These are phyloP conservation scores for Aspergillus phoenicis DNA, from an alignment of 2,329 filamentous ascomycete genomes.

Conservation along the genomic window DNA sequence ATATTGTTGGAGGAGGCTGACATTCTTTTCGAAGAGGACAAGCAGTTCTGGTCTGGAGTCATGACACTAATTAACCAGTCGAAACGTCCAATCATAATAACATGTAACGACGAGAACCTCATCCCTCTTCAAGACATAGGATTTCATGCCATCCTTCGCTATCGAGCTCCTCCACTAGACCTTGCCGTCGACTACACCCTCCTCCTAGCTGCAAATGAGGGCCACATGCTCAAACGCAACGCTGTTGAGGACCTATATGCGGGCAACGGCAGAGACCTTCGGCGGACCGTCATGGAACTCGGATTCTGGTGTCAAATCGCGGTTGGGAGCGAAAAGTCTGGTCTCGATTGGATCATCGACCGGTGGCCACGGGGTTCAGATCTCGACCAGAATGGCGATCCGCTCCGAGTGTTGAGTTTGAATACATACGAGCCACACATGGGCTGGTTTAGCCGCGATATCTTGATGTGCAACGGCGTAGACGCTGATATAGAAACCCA, in stretches of 20 bases:
- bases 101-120: slow-evolving; percentile 88
- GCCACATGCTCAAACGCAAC: slow-evolving; percentile 71
- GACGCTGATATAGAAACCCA: slow-evolving; percentile 64
- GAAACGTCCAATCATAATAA: slow-evolving; percentile 90
- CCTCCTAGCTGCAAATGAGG: slow-evolving; percentile 82
- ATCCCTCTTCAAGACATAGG: slow-evolving; percentile 73
- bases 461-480: slow-evolving; percentile 43
- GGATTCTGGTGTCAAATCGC: slow-evolving; percentile 98
- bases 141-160: slow-evolving; percentile 83
- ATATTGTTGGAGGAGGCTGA: slow-evolving; percentile 95
- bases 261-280: slow-evolving; percentile 70
- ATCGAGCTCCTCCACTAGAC: slow-evolving; percentile 66
- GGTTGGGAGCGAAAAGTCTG: slow-evolving; percentile 83
- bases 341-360: slow-evolving; percentile 85
- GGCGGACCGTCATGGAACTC: slow-evolving; percentile 79
- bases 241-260: slow-evolving; percentile 72
- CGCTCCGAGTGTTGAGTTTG: slow-evolving; percentile 76
- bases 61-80: slow-evolving; percentile 77
- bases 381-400: slow-evolving; percentile 66
- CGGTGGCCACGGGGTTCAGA: slow-evolving; percentile 74
- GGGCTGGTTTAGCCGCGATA: slow-evolving; percentile 71
- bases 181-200: slow-evolving; percentile 79
- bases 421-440: slow-evolving; percentile 77
- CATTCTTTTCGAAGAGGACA: slow-evolving; percentile 91
- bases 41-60: slow-evolving; percentile 88